A percentile compares a stretch with the other conserved stretches of the same genome.
phyloP scores from a whole-genome alignment of 2,329 filamentous ascomycete genomes.

The Fusarium oligoseptatum region DNA sequence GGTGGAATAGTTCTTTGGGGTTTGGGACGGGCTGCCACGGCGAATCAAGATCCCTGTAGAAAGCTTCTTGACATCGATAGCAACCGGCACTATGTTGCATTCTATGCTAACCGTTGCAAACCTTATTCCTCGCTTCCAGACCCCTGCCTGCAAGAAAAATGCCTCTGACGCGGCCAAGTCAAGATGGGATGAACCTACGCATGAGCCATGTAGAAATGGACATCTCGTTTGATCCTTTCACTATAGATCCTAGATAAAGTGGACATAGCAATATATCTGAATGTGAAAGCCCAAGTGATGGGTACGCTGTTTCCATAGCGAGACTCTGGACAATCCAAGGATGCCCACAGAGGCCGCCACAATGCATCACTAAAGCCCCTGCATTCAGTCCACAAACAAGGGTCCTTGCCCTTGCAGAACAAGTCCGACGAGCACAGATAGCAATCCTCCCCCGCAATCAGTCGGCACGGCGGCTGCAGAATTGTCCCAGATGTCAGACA shows the following conservation, averaged over 20 bases:
- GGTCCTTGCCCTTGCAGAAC: not conserved
- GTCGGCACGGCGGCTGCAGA: not conserved
- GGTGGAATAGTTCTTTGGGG: not conserved
- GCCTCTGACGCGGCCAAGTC: not conserved
- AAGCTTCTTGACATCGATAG: not conserved
- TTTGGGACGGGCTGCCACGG: not conserved
- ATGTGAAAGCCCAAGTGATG: not conserved
- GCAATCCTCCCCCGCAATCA: not conserved
- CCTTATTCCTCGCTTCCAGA: not conserved
- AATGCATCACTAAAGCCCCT: not conserved
- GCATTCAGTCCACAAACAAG: not conserved
- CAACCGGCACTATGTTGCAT: not conserved
- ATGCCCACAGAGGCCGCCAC: not conserved
- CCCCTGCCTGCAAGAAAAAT: not conserved
- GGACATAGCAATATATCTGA: not conserved
- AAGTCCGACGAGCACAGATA: not conserved
- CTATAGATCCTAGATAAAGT: not conserved
- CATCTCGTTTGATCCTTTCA: not conserved
- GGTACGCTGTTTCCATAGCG: not conserved
- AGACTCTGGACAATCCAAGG: not conserved
- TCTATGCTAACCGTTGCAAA: constrained; percentile 5
- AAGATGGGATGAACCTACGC: not conserved
- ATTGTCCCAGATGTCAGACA: not conserved
- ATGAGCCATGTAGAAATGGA: not conserved
- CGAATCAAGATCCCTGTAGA: not conserved